phyloP scores from a whole-genome alignment of 805 yeast species.

The Candida pseudofarinosa region DNA sequence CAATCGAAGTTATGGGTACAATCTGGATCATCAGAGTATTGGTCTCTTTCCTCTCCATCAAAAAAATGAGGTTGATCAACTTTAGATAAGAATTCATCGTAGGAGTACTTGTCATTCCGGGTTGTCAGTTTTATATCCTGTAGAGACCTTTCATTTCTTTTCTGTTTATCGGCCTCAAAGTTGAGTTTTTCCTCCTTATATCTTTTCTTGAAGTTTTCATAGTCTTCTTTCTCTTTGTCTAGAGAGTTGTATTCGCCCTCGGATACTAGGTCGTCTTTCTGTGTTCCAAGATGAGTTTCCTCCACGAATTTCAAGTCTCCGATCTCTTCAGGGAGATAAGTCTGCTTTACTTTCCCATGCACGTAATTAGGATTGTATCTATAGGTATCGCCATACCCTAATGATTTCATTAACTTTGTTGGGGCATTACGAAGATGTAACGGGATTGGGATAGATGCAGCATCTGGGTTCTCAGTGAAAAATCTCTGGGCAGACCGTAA shows the following conservation, averaged over 20 bases:
- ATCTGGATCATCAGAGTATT: constrained; percentile 32
- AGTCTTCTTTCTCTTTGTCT: constrained; percentile 13
- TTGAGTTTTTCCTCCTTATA: neutral
- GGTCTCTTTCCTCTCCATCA: constrained; percentile 27
- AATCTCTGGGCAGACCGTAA: constrained; percentile 62
- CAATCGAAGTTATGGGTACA: constrained; percentile 28
- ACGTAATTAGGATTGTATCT: constrained; percentile 82
- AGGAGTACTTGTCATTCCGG: constrained; percentile 7
- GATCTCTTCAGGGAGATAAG: constrained; percentile 66
- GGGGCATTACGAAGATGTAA: constrained; percentile 93
- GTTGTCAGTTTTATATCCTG: neutral
- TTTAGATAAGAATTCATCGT: constrained; percentile 31
- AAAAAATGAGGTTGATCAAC: constrained; percentile 39
- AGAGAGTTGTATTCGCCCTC: constrained; percentile 10
- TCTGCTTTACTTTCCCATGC: constrained; percentile 71
- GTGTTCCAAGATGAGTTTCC: constrained; percentile 52
- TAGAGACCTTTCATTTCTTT: neutral
- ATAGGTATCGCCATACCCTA: constrained; percentile 82
- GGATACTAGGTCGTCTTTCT: constrained; percentile 15
- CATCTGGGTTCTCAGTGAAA: constrained; percentile 53
- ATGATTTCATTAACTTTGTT: constrained; percentile 79
- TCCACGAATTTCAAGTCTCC: constrained; percentile 43
- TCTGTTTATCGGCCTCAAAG: neutral
- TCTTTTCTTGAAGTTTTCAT: constrained; percentile 10
- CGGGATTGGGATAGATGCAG: constrained; percentile 65